phyloP scores from a whole-genome alignment of 805 yeast species.

The Candida morakotiae region DNA sequence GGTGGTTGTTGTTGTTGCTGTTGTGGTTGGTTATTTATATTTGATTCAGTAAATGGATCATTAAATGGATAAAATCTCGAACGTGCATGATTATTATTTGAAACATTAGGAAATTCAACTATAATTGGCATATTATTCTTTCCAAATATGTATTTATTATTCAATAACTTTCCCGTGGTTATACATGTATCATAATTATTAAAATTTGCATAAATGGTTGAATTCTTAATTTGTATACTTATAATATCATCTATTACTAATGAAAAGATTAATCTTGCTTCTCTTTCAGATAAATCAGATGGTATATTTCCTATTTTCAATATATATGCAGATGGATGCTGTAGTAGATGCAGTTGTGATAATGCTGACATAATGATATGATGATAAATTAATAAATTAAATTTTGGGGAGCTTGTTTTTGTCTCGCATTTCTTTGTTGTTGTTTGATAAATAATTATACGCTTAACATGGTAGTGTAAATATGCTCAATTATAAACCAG shows the following conservation, averaged over 20 bases:
- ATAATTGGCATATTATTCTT: slow-evolving; percentile 29
- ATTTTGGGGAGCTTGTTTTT: no score
- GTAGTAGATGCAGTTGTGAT: not conserved
- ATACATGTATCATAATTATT: slow-evolving; percentile 35
- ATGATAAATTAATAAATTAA: no score
- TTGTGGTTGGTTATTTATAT: slow-evolving; percentile 1
- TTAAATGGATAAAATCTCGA: not conserved
- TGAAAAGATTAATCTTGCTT: slow-evolving; percentile 63
- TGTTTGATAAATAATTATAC: no score
- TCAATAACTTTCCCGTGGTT: slow-evolving; percentile 36
- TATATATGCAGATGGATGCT: slow-evolving; percentile 9
- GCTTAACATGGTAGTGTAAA: no score
- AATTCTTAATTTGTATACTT: slow-evolving; percentile 43
- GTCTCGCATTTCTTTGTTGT: no score
- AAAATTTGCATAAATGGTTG: slow-evolving; percentile 30
- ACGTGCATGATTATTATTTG: slow-evolving; percentile 12
- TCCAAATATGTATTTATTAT: slow-evolving; percentile 39
- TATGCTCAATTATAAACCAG: no score
- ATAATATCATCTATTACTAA: slow-evolving; percentile 59
- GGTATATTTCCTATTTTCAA: slow-evolving; percentile 53
- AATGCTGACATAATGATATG: not conserved
- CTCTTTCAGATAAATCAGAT: slow-evolving; percentile 58
- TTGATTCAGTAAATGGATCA: not conserved
- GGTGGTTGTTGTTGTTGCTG: slow-evolving; percentile 8
- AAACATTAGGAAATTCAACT: slow-evolving; percentile 21